Evolutionary conservation across 2,329 filamentous ascomycete genomes (phyloP), one percentile per base, ranked within the genome.

Genomic region (Paraconiothyrium sp.): DNA sequence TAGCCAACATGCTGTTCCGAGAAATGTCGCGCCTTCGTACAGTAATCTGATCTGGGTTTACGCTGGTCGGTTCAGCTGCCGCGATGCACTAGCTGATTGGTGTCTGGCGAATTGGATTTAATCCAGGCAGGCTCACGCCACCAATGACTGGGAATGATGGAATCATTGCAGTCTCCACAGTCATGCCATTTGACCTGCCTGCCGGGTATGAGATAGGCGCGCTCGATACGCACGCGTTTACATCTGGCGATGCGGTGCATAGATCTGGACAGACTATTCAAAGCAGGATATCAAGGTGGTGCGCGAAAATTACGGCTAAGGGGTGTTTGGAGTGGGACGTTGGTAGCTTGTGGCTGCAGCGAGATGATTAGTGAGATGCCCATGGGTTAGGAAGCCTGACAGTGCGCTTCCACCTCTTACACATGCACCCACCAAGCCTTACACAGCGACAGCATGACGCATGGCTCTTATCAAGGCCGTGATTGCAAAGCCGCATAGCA

Each of bases 61-160:
- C 46, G 46, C 20, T 47, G 46, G 27, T 16, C 46, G 39, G 52
- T 34, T 22, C 46, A 44, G 52, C 52, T 44, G 39, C 51, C 39
- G 51, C 27, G 51, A 34, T 24, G 39, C 24, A 44, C 52, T 55
- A 35, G 41, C 39, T 24, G 46, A 35, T 30, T 39, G 10, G 11
- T 14, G 14, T 16, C 27, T 16, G n/a, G 14, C 39, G 39, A 44
- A 46, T 55, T 13, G 14, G 10, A 9, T 24, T 13, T 46, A 8
- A 3, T 44, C 46, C 44, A 46, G 52, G 46, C 52, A 46, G 52
- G 35, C 50, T 55, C 52, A 55, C 52, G 52, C 52, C 52, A 55
- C 52, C 52, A 55, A 34, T 35, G 34, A 7, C 10, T 54, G 32
- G 32, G 10, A 9, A 3, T 22, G 16, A 24, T 22, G 49, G 34